Percentiles rank a stretch among this genome's conserved stretches.
Evolutionary conservation across 768 basidiomycete genomes (phyloP).

Genomic region (Russula sp.): DNA sequence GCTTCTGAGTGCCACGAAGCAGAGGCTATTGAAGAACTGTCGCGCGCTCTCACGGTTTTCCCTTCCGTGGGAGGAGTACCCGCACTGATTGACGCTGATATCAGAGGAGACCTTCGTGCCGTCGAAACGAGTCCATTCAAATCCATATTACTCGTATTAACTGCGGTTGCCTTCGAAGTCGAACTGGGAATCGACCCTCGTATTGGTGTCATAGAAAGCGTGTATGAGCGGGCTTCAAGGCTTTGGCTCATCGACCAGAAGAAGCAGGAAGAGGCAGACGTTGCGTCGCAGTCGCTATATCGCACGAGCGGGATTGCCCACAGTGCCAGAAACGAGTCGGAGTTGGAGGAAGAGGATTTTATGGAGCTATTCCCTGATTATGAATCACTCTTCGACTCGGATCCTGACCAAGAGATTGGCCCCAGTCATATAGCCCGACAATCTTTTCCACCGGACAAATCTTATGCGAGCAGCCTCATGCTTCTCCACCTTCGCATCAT

Average conservation of each 20-base stretch:
- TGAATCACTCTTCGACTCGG: slow-evolving; percentile 46
- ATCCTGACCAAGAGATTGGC: slow-evolving; percentile 1
- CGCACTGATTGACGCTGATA: slow-evolving; percentile 35
- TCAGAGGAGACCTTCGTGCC: slow-evolving; percentile 33
- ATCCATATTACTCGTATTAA: slow-evolving; percentile 48
- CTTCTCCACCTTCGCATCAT: slow-evolving; percentile 50
- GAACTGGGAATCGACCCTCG: slow-evolving; percentile 42
- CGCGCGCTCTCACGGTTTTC: slow-evolving; percentile 47
- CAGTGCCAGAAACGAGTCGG: slow-evolving; percentile 59
- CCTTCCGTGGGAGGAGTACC: slow-evolving; percentile 50
- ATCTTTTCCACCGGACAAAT: slow-evolving; percentile 35
- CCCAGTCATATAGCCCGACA: slow-evolving; percentile 19
- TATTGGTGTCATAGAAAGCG: slow-evolving; percentile 43
- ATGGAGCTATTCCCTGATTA: slow-evolving; percentile 82
- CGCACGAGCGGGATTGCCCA: slow-evolving; percentile 56
- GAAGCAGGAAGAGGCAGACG: slow-evolving; percentile 60
- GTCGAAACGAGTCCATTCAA: slow-evolving; percentile 39
- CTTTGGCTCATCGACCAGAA: slow-evolving; percentile 83
- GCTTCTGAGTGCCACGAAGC: slow-evolving; percentile 8
- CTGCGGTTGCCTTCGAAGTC: slow-evolving; percentile 47
- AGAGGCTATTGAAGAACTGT: slow-evolving; percentile 27
- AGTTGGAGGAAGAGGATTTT: slow-evolving; percentile 82
- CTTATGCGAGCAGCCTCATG: slow-evolving; percentile 43
- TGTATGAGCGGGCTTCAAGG: slow-evolving; percentile 69
- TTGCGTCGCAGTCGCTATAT: slow-evolving; percentile 73